Percentiles rank a stretch among this genome's conserved stretches.
These are phyloP conservation scores for Trichophyton verrucosum DNA, from an alignment of 2,329 filamentous ascomycete species.

Conservation along the genomic window DNA sequence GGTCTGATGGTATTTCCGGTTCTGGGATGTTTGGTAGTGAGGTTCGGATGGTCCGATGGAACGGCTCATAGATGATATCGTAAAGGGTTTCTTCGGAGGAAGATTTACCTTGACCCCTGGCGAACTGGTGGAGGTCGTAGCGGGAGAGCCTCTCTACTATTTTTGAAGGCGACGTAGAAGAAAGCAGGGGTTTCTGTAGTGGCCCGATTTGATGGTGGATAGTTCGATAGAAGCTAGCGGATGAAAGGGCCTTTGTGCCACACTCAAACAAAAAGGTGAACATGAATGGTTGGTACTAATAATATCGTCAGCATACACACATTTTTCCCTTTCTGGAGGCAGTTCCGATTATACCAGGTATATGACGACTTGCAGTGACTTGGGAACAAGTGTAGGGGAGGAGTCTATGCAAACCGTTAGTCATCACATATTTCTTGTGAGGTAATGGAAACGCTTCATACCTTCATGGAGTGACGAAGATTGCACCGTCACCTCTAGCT, in stretches of 20 bases:
- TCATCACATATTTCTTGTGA: neutral
- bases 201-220: constrained; percentile 39
- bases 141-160: constrained; percentile 28
- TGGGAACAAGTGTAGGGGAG: neutral
- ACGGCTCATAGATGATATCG: constrained; percentile 50
- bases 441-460: constrained; percentile 7
- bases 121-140: constrained; percentile 20
- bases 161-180: constrained; percentile 35
- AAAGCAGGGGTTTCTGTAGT: constrained; percentile 34
- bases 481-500: constrained; percentile 24
- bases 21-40: constrained; percentile 53
- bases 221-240: constrained; percentile 34
- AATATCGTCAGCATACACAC: neutral
- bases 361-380: constrained; percentile 27
- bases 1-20: constrained; percentile 30
- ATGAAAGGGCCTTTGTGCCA: constrained; percentile 29
- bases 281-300: constrained; percentile 35
- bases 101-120: constrained; percentile 23
- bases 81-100: constrained; percentile 38
- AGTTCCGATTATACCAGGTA: constrained; percentile 25
- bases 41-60: constrained; percentile 45
- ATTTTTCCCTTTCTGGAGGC: neutral
- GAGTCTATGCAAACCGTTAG: neutral
- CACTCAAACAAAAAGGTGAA: constrained; percentile 39
- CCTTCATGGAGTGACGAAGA: constrained; percentile 13